These are phyloP conservation scores for Saitozyma sp. DNA, from an alignment of 768 basidiomycete species.

Conservation along the genomic window DNA sequence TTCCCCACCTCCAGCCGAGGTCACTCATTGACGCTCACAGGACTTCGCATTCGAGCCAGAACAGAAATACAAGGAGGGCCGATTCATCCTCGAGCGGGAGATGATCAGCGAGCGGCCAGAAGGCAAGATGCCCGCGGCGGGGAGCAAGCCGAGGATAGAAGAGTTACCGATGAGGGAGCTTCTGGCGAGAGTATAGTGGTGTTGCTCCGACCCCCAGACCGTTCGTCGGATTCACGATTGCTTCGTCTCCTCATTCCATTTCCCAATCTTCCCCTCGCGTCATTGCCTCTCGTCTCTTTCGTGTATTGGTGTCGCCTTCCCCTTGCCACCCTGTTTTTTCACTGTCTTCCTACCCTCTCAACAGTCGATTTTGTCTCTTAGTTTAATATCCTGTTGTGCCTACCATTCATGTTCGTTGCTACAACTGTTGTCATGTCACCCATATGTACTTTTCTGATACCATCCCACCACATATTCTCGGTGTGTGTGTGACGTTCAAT, in stretches of 20 bases:
- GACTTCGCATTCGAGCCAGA: slow-evolving; percentile 84
- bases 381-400: too few relatives aligned
- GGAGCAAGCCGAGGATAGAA: slow-evolving; percentile 31
- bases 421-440: too few relatives aligned
- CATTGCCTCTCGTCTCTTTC: neutral
- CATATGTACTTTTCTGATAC: too few relatives aligned
- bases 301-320: neutral
- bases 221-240: neutral
- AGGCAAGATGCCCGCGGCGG: slow-evolving; percentile 9
- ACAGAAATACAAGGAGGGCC: slow-evolving; percentile 98
- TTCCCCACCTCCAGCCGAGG: neutral
- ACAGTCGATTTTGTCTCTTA: too few relatives aligned
- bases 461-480: too few relatives aligned
- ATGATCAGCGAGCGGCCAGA: slow-evolving; percentile 42
- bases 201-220: neutral
- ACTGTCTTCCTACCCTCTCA: neutral
- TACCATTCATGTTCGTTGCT: too few relatives aligned
- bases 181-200: neutral
- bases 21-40: slow-evolving; percentile 55
- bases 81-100: slow-evolving; percentile 88
- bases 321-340: neutral
- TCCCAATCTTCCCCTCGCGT: neutral
- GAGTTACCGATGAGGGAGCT: slow-evolving; percentile 12
- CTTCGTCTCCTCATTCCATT: neutral
- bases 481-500: too few relatives aligned